phyloP scores from a whole-genome alignment of 108 stramenopile species.

The Nannochloropsis salina region DNA sequence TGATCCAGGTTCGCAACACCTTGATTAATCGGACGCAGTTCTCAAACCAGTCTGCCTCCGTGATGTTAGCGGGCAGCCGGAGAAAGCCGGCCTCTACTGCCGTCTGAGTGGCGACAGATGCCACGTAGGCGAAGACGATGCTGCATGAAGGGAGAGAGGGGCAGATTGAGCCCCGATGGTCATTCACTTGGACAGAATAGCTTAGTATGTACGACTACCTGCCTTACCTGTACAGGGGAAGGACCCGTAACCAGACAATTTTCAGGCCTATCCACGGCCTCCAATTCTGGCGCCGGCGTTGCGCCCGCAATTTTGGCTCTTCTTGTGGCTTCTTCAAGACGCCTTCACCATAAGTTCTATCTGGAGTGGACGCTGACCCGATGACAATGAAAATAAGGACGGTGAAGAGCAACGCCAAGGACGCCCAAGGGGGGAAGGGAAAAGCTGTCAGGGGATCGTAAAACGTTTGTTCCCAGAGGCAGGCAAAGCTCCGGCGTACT shows the following conservation, averaged over 20 bases:
- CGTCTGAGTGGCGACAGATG: background rate
- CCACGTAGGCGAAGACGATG: background rate
- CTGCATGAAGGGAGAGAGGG: background rate
- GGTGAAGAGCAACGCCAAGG: background rate
- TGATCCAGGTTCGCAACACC: background rate
- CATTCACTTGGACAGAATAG: background rate
- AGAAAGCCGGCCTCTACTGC: background rate
- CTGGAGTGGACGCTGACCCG: background rate
- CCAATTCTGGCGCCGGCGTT: background rate
- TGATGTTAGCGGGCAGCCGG: background rate
- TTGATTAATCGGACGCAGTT: background rate
- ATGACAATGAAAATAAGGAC: slow-evolving; percentile 12
- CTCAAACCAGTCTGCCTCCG: slow-evolving; percentile 4
- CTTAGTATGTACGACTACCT: background rate
- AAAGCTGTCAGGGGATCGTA: background rate
- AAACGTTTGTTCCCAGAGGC: background rate
- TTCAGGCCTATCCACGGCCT: background rate
- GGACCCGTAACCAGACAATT: background rate
- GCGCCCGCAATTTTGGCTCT: background rate
- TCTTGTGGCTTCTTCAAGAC: background rate
- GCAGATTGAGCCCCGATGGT: background rate
- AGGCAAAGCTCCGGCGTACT: background rate
- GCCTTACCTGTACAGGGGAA: background rate
- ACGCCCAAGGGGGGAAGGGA: background rate
- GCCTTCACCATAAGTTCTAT: background rate